Evolutionary conservation across 306 rosid species (phyloP).

Genomic region (Sechiopsis laciniata): DNA sequence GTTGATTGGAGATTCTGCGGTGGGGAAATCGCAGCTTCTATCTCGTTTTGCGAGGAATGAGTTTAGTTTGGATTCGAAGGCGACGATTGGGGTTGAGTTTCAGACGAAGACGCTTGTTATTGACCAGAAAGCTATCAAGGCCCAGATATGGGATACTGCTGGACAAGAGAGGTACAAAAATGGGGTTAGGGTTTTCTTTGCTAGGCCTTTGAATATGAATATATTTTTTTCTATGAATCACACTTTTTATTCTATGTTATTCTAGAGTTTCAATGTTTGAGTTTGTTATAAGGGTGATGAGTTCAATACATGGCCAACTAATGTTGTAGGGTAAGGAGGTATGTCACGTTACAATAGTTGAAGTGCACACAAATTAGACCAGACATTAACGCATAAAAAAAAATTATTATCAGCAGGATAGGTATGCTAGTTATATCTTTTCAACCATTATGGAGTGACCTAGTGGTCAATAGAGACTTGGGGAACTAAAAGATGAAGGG

Average conservation of each 20-base stretch:
- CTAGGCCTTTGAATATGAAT: background rate
- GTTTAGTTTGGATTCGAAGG: constrained; percentile 69
- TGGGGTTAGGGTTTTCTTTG: background rate
- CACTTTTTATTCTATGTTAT: background rate
- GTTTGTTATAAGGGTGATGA: background rate
- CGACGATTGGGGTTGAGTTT: constrained; percentile 92
- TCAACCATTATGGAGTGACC: too few relatives aligned
- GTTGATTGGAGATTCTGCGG: constrained; percentile 86
- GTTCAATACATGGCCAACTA: background rate
- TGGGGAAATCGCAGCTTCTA: constrained; percentile 86
- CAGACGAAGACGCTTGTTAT: constrained; percentile 70
- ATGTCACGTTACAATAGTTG: too few relatives aligned
- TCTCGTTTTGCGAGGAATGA: constrained; percentile 68
- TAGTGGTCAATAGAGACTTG: too few relatives aligned
- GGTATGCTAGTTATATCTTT: background rate
- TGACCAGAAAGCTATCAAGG: constrained; percentile 78
- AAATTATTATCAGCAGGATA: background rate
- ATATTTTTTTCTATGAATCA: background rate
- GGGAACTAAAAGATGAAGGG: too few relatives aligned
- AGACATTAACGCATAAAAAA: too few relatives aligned
- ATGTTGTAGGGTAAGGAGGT: too few relatives aligned
- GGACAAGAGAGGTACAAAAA: constrained; percentile 83
- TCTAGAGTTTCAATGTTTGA: background rate
- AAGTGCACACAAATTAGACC: too few relatives aligned
- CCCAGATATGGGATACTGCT: constrained; percentile 99